Evolutionary conservation across 2,329 filamentous ascomycete species (phyloP).

Genomic region (Cladorrhinum sp.): DNA sequence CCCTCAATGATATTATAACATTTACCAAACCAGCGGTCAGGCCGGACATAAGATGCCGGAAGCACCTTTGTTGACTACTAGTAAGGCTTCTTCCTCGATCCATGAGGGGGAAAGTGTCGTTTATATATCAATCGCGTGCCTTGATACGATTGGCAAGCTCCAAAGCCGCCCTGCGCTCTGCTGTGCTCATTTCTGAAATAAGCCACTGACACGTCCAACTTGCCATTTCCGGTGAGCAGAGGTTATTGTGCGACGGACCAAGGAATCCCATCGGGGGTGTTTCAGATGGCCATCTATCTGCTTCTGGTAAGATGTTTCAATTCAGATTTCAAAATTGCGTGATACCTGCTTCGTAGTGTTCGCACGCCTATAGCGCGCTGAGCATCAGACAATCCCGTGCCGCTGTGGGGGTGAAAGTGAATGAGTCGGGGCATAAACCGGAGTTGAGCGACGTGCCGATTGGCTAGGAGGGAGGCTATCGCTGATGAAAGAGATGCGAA

Average conservation of each 20-base stretch:
- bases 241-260: neutral
- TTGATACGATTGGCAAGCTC: neutral
- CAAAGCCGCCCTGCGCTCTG: neutral
- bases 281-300: constrained; percentile 12
- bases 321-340: neutral
- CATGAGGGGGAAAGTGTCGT: neutral
- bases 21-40: constrained; percentile 5
- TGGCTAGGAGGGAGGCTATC: neutral
- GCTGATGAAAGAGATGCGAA: neutral
- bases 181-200: neutral
- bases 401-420: constrained; percentile 12
- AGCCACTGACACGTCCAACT: constrained; percentile 1
- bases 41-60: neutral
- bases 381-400: neutral
- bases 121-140: neutral
- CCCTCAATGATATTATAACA: neutral
- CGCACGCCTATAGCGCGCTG: too few relatives aligned
- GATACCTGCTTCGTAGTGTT: neutral
- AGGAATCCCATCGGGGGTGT: constrained; percentile 4
- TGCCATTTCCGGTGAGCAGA: neutral
- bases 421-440: constrained; percentile 3
- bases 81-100: neutral
- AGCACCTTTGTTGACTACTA: neutral
- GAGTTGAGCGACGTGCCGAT: constrained; percentile 1
- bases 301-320: neutral